Base-by-base conservation (phyloP, 768 basidiomycete genomes). In the Amanita polypyramis region DNA sequence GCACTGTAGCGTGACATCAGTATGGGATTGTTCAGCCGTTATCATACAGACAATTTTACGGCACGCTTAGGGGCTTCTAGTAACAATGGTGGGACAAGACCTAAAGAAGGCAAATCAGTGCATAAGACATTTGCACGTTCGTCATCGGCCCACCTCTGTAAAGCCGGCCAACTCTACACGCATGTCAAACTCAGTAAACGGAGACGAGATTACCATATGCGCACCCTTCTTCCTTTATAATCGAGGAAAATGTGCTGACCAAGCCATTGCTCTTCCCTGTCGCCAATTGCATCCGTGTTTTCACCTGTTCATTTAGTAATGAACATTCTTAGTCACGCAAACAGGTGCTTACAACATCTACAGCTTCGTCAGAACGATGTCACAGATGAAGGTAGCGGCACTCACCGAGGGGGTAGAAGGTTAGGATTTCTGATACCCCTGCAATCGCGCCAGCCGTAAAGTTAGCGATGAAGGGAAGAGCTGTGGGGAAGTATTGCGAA, bases 1-100 rank as follows among this genome's bases (percentile, higher is more conserved):
- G 89, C 88, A 54, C 56, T 54, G 50, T 30, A 49, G 5, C 32
- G 23, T 33, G 56, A 45, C 25, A 45, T 15, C 37, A 36, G 30
- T n/a, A 29, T 15, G n/a, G 33, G 21, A 7, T 30, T 43, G 19
- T 46, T 19, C 35, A 4, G 23, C 29, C 30, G 41, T 17, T 30
- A 43, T 17, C 19, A 27, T 17, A 69, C 80, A 52, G 54, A 86
- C 85, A 88, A 89, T 76, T 98, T 99, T 41, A 93, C 88, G 12
- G 96, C 96, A 66, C 96, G 83, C 70, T 99, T 99, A 1, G 96
- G 96, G 12, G 96, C 96, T 66, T 99, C 96, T 38, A 99, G 70
- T 58, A 98, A 77, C 8, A 99, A 66, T 14, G 96, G 96, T 8
- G 96, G 92, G n/a, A 93, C 83, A 51, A 99, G 80, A 56, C 95